Percentiles rank a stretch among this genome's conserved stretches.
These are phyloP conservation scores for Microcera coccophila DNA, from an alignment of 2,329 filamentous ascomycete species.

Conservation along the genomic window DNA sequence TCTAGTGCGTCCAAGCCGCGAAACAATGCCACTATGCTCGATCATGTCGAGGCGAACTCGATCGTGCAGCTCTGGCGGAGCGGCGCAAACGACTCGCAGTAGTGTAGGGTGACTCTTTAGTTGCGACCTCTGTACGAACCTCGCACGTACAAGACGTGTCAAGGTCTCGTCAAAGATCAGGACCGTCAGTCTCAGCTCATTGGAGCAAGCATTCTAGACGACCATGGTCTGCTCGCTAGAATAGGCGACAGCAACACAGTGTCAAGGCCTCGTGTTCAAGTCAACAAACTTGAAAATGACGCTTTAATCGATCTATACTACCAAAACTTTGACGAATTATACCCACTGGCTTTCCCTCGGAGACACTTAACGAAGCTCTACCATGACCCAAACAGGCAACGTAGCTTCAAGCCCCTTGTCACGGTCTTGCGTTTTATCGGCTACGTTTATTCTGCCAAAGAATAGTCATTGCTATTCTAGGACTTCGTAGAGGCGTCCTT, in stretches of 20 bases:
- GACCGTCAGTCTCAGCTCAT: background rate
- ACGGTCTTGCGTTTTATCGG: slow-evolving; percentile 33
- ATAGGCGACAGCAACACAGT: background rate
- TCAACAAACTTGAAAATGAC: slow-evolving; percentile 13
- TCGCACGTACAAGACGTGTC: too few species aligned
- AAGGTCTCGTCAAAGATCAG: too few species aligned
- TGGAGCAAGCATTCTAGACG: background rate
- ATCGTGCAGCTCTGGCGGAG: slow-evolving; percentile 25
- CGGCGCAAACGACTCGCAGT: slow-evolving; percentile 27
- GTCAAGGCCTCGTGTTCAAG: background rate
- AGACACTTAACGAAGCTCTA: slow-evolving; percentile 11
- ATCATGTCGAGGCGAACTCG: slow-evolving; percentile 45
- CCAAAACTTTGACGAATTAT: slow-evolving; percentile 32
- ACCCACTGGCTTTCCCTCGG: slow-evolving; percentile 27
- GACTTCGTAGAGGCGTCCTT: slow-evolving; percentile 6
- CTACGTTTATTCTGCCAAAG: slow-evolving; percentile 26
- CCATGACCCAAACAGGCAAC: slow-evolving; percentile 1
- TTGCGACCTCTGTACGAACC: too few species aligned
- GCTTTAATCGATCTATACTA: slow-evolving; percentile 34
- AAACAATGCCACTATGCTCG: slow-evolving; percentile 49
- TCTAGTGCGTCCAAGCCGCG: slow-evolving; percentile 40
- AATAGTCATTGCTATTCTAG: slow-evolving; percentile 15
- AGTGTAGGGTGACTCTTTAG: too few species aligned
- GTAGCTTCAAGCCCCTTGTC: slow-evolving; percentile 20
- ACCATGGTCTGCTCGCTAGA: background rate